Evolutionary conservation across 768 basidiomycete genomes (phyloP), one percentile per base, ranked within the genome.

Genomic region (Favolaschia claudopus): DNA sequence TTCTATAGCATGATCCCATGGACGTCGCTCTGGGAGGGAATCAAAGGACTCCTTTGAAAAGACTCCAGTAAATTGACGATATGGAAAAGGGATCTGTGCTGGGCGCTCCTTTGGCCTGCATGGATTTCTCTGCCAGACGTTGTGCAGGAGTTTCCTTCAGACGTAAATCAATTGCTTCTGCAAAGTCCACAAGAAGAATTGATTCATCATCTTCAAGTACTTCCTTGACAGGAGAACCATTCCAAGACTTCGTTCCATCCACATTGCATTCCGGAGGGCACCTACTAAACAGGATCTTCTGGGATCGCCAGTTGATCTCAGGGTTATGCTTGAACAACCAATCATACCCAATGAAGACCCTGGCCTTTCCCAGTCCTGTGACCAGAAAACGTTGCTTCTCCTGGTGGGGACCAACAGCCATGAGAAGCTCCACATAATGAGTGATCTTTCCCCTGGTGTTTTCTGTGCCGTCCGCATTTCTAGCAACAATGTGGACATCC

Each of bases 401-500:
- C 40, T 20, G 19, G 40, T 43, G 40, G 9, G 9, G 9, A 22
- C 40, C 40, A 20, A 36, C 34, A 10, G 12, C 34, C 34, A 36
- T 36, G 10, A 10, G 34, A 10, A 36, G 34, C 34, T n/a, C 13
- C 9, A 43, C 40, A 20, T 10, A 43, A 20, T 43, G 40, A 9
- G 19, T 42, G 37, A 52, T 52, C 28, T 20, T 28, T 17, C 50
- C 50, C 17, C 27, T 2, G 8, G 20, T 3, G 27, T 52, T 52
- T n/a, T 38, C 50, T 14, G 37, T 40, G 7, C 50, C 50, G 37
- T 52, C 50, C 7, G 37, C 50, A 36, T 52, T 52, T 2, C 27
- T 13, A 6, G 50, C 37, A 7, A 29, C 19, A 9, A 52, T 39
- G 12, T 28, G 38, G 19, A 25, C 15, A 13, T 52, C 50, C 12